Evolutionary conservation across 306 rosid genomes (phyloP).

Genomic region (Acacia confusa): DNA sequence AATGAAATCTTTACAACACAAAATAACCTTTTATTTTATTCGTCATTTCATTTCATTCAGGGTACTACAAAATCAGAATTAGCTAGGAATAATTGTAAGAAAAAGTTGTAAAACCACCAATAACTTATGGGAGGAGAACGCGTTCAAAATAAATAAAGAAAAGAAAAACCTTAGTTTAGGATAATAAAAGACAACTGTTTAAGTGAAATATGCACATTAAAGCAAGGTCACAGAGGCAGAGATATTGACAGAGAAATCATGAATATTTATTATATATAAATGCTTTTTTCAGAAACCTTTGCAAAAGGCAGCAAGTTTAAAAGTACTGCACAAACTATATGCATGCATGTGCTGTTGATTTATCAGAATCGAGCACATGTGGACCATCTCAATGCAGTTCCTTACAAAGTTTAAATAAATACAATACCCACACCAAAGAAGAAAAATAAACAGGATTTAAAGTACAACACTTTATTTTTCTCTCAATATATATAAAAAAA

Average conservation of each 20-base stretch:
- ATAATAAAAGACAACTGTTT: not conserved
- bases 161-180: not conserved
- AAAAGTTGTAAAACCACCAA: no score
- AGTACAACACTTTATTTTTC: not conserved
- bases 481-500: not conserved
- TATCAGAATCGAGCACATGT: not conserved
- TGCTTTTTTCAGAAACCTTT: slow-evolving; percentile 8
- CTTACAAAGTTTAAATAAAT: no score
- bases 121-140: no score
- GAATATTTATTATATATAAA: slow-evolving; percentile 27
- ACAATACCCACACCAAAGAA: not conserved
- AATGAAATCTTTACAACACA: no score
- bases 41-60: not conserved
- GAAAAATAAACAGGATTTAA: not conserved
- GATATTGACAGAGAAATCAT: not conserved
- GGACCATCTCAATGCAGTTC: no score
- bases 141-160: no score
- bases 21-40: not conserved
- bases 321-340: not conserved
- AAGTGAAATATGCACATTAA: not conserved
- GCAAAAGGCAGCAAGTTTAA: slow-evolving; percentile 27
- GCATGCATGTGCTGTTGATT: slow-evolving; percentile 1
- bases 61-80: not conserved
- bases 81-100: not conserved
- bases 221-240: not conserved